A percentile compares a stretch with the other conserved stretches of the same genome.
Evolutionary conservation across 805 yeast genomes (phyloP).

Genomic region (Candida jianshihensis): DNA sequence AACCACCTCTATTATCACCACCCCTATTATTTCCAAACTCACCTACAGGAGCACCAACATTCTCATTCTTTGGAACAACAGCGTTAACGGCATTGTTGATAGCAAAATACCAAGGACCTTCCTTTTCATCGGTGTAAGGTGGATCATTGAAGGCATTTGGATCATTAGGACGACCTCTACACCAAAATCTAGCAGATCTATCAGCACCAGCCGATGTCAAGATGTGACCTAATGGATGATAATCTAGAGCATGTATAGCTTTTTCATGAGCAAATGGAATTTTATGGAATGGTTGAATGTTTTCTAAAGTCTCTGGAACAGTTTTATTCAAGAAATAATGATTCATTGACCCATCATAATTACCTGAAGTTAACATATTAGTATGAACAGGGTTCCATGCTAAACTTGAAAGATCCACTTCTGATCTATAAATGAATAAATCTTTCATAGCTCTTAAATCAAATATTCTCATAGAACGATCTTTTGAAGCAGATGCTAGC

Average conservation of each 20-base stretch:
- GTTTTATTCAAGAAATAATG: slow-evolving; percentile 59
- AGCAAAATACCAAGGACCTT: slow-evolving; percentile 51
- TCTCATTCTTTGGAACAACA: slow-evolving; percentile 25
- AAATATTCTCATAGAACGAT: slow-evolving; percentile 79
- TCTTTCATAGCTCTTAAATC: slow-evolving; percentile 85
- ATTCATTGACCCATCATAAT: slow-evolving; percentile 80
- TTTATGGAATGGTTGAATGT: slow-evolving; percentile 39
- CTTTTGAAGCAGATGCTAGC: slow-evolving; percentile 83
- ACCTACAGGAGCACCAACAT: slow-evolving; percentile 15
- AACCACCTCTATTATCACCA: slow-evolving; percentile 1
- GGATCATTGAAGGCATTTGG: slow-evolving; percentile 76
- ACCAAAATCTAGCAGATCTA: slow-evolving; percentile 89
- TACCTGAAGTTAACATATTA: slow-evolving; percentile 72
- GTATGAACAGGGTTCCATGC: slow-evolving; percentile 93
- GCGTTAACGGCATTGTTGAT: slow-evolving; percentile 29
- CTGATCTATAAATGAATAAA: slow-evolving; percentile 65
- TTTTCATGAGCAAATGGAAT: slow-evolving; percentile 94
- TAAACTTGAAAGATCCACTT: slow-evolving; percentile 76
- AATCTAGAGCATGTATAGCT: slow-evolving; percentile 83
- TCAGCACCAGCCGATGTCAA: slow-evolving; percentile 92
- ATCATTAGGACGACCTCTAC: slow-evolving; percentile 86
- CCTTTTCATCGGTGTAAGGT: slow-evolving; percentile 61
- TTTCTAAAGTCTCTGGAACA: slow-evolving; percentile 31
- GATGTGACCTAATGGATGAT: slow-evolving; percentile 91
- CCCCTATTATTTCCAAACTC: not conserved